Evolutionary conservation across 768 basidiomycete species (phyloP), one percentile per base, ranked within the genome.

Genomic region (Tulasnella sp.): DNA sequence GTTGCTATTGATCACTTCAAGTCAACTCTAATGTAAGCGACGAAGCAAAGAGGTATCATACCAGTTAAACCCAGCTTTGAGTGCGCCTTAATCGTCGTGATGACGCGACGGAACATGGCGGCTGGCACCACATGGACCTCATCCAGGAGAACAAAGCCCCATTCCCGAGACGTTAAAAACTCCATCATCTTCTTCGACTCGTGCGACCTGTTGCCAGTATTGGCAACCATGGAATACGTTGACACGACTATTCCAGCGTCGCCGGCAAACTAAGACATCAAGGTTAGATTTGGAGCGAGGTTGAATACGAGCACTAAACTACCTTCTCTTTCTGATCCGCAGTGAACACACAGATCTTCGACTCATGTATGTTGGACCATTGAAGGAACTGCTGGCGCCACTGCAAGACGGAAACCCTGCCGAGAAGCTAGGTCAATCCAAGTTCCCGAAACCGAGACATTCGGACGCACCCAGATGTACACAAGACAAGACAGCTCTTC

Each of bases 131-230:
- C 98, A 85, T 99, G 98, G 28, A 99, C 98, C 87, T 99, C 98
- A 84, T 99, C 98, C 64, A 99, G 89, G 28, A 99, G 88, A 82
- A 99, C 94, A 87, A 98, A 98, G 12, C 98, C 98, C 98, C 98
- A 99, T 86, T 99, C 98, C 78, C 97, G 89, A n/a, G 96, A 96
- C 41, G 96, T 96, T 72, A 99, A 86, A 85, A 99, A 99, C 83
- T 99, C 97, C 98, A 99, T 99, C 95, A 99, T 98, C 88, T 99
- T 98, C 88, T 98, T 96, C 24, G 98, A 95, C 84, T 97, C 96
- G 85, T 99, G 96, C n/a, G 98, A 98, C 83, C 98, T 92, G 85
- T 98, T 98, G 84, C 96, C 95, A 3, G 96, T 98, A 85, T 98
- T 98, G 42, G 98, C 97, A 76, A 99, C 97, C 98, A 99, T 99